Evolutionary conservation across 75 land plant genomes (phyloP).

Genomic region (Selaginella tamariscina): DNA sequence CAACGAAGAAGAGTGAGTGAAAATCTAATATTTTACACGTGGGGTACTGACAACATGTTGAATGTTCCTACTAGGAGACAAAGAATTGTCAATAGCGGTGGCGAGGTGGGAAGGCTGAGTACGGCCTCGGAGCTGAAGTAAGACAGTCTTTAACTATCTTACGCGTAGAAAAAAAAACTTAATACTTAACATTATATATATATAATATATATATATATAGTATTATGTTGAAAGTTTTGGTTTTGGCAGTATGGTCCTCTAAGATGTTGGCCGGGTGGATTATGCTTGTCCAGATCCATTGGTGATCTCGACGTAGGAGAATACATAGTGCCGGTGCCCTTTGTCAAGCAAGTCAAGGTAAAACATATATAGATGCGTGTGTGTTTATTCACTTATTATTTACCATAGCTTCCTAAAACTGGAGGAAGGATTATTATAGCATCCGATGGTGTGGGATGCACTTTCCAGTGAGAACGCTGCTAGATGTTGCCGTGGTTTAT

Average conservation of each 20-base stretch:
- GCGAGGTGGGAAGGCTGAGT: conserved; percentile 4
- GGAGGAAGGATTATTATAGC: conserved; percentile 20
- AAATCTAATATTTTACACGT: too few relatives aligned
- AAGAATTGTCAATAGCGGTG: neutral
- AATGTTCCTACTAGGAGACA: too few relatives aligned
- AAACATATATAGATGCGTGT: neutral
- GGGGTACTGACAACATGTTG: too few relatives aligned
- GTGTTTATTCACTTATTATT: neutral
- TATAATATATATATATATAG: too few relatives aligned
- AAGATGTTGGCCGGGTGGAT: conserved; percentile 10
- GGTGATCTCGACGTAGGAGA: conserved; percentile 7
- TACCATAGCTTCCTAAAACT: conserved; percentile 5
- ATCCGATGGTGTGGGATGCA: conserved; percentile 99
- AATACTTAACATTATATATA: too few relatives aligned
- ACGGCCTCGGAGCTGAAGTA: conserved; percentile 8
- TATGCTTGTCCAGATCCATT: conserved; percentile 6
- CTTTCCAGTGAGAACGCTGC: conserved; percentile 50
- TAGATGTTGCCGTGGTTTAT: conserved; percentile 67
- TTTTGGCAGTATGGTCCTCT: conserved; percentile 9
- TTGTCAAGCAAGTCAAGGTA: conserved; percentile 11
- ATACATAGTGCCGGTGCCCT: conserved; percentile 4
- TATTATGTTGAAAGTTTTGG: neutral
- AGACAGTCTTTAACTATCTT: neutral
- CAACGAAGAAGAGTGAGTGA: conserved; percentile 41
- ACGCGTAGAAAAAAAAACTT: neutral